These are phyloP conservation scores for Mycothermus thermophilus DNA, from an alignment of 495 filamentous ascomycete genomes.

Conservation along the genomic window DNA sequence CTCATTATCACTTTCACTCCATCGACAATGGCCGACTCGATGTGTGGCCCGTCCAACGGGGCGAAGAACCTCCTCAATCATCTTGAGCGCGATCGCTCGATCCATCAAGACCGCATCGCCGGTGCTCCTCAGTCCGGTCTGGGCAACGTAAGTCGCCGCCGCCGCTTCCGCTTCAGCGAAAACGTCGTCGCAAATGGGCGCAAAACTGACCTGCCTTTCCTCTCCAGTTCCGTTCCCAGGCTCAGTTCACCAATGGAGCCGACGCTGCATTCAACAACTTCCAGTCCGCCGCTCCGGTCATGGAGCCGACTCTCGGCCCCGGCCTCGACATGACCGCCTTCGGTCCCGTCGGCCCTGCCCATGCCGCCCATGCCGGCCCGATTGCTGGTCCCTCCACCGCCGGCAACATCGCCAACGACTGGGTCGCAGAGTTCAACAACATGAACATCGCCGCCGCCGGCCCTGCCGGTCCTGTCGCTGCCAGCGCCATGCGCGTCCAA, in stretches of 20 bases:
- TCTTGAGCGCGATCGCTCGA: slow-evolving; percentile 55
- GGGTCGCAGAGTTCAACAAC: slow-evolving; percentile 17
- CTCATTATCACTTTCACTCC: too few relatives aligned
- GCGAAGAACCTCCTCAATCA: slow-evolving; percentile 78
- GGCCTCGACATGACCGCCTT: slow-evolving; percentile 5
- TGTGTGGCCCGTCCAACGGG: slow-evolving; percentile 84
- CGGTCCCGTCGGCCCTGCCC: slow-evolving; percentile 1
- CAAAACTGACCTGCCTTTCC: too few relatives aligned
- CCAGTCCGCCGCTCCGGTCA: slow-evolving; percentile 8
- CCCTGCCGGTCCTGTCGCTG: not conserved
- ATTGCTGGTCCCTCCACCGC: slow-evolving; percentile 7
- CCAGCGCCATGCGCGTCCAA: slow-evolving; percentile 3
- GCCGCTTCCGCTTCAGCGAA: too few relatives aligned
- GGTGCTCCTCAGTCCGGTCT: slow-evolving; percentile 9
- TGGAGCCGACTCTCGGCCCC: slow-evolving; percentile 4
- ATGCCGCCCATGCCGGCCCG: not conserved
- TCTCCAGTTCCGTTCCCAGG: slow-evolving; percentile 20
- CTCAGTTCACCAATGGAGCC: slow-evolving; percentile 3
- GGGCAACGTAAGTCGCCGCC: slow-evolving; percentile 9
- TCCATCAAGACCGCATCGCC: slow-evolving; percentile 64
- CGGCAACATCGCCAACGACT: slow-evolving; percentile 7
- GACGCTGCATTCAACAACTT: slow-evolving; percentile 13
- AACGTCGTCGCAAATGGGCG: too few relatives aligned
- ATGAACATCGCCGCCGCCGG: slow-evolving; percentile 12
- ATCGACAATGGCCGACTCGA: slow-evolving; percentile 62